Evolutionary conservation across 257 asterid genomes (phyloP), one percentile per base, ranked within the genome.

Genomic region (Voacanga thouarsii): DNA sequence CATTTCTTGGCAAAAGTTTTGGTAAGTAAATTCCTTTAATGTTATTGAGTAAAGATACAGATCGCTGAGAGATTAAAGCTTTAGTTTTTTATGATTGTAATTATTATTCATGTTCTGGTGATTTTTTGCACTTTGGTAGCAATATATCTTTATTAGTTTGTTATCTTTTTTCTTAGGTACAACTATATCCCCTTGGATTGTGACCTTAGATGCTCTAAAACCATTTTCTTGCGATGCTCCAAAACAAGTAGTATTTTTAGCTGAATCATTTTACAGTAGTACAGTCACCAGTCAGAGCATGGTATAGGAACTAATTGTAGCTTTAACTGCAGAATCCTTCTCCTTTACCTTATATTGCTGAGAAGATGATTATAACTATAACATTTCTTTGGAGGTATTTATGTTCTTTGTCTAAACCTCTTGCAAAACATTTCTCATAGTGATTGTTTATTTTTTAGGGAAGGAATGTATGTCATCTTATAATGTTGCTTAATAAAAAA

Each of bases 131-230:
- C 51, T 50, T 33, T 33, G 28, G 26, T 12, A 28, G 55, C 60
- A 63, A 72, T 72, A 49, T 57, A 33, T 47, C 71, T 72, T 66
- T 61, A 71, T 56, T 57, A 47, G 75, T 47, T 39, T 68, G 77
- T 75, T 72, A 33, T 64, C 71, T 60, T 72, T 79, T 71, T 74
- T 80, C 81, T 75, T 85, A 94, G 99, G 95, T 50, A 94, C 99
- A 6, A 94, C 99, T 57, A 59, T 94, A 72, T 94, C 99, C 79
- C 97, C 99, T 75, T 92, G 99, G 99, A 94, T 94, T 83, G 97
- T 92, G 82, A 94, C 99, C 44, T 82, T 94, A 83, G 99, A 94
- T 89, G 99, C 98, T 69, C 86, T 94, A 39, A 97, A 92, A 78
- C 94, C 92, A 73, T 94, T 92, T 82, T 80, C 92, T 80, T 85